Conservation (phyloP, 345 rosid genomes). For the Clarkia xantiana region DNA sequence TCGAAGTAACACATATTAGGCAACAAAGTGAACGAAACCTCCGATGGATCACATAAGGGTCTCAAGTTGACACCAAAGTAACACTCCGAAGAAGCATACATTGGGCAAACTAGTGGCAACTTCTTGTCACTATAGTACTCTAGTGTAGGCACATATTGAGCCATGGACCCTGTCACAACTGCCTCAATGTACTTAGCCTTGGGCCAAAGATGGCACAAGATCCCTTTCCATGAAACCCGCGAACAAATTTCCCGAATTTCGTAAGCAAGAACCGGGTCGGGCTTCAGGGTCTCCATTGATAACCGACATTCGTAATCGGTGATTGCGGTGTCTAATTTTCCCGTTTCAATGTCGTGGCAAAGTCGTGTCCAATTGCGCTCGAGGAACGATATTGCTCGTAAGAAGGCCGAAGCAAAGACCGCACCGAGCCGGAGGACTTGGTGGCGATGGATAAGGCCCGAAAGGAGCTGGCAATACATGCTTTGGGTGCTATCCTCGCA, state of each 20-base stretch:
- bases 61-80: conserved; percentile 57
- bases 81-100: conserved; percentile 68
- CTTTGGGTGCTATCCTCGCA: conserved; percentile 53
- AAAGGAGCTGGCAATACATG: conserved; percentile 60
- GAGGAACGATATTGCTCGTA: conserved; percentile 43
- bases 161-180: conserved; percentile 59
- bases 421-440: conserved; percentile 52
- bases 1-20: conserved; percentile 58
- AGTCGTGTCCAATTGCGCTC: conserved; percentile 44
- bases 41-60: conserved; percentile 41
- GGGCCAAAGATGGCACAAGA: conserved; percentile 47
- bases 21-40: conserved; percentile 43
- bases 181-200: conserved; percentile 58
- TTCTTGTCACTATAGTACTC: conserved; percentile 43
- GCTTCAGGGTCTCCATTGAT: conserved; percentile 21
- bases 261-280: conserved; percentile 29
- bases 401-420: conserved; percentile 50
- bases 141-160: conserved; percentile 48
- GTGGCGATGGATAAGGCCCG: conserved; percentile 39
- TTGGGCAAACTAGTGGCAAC: conserved; percentile 42
- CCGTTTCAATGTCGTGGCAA: conserved; percentile 33
- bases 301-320: conserved; percentile 31
- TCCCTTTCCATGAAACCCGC: conserved; percentile 44
- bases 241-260: conserved; percentile 43
- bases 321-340: conserved; percentile 23